Base-by-base conservation (phyloP, 805 yeast species). In the Candida ponderosae region DNA sequence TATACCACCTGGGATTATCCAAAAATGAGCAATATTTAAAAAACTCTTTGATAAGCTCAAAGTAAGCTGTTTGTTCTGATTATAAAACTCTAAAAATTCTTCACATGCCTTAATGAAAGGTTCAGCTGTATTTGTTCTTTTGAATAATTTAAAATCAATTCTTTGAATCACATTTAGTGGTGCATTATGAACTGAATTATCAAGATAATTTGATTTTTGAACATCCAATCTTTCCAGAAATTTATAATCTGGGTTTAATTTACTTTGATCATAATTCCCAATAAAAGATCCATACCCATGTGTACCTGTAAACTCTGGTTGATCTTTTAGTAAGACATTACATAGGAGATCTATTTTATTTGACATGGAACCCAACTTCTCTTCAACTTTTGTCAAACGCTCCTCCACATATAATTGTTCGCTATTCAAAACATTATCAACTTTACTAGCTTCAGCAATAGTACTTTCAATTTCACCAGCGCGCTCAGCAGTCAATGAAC, bases 1-100 rank as follows among this genome's bases (percentile, higher is more conserved):
- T n/a, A 74, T 63, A 5, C 79, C 80, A 10, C 79, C 80, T 2
- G 81, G 81, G 5, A 74, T 69, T 32, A 76, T 73, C 78, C 80
- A 76, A 48, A 70, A 72, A 46, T 73, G 79, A 4, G 81, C 74
- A 31, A 67, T 68, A 15, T 63, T 66, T 28, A 75, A 50, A 42
- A 75, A 76, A 20, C 68, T 67, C 39, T 64, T 61, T 0, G 74
- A 68, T 23, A 76, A 48, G 32, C 59, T 55, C 7, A 71, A 53
- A 44, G 76, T 72, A 6, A 74, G 50, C 9, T 46, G 43, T 40
- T 63, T 66, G 43, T 74, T 62, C 11, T 62, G 53, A 24, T 60
- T 56, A 44, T 68, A 74, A 53, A 74, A 74, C 4, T 38, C 23
- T 29, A 70, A 39, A 43, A 76, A 74, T 37, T 70, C 69, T 14